These are phyloP conservation scores for Mimosa pudica DNA, from an alignment of 306 rosid genomes.

Conservation along the genomic window DNA sequence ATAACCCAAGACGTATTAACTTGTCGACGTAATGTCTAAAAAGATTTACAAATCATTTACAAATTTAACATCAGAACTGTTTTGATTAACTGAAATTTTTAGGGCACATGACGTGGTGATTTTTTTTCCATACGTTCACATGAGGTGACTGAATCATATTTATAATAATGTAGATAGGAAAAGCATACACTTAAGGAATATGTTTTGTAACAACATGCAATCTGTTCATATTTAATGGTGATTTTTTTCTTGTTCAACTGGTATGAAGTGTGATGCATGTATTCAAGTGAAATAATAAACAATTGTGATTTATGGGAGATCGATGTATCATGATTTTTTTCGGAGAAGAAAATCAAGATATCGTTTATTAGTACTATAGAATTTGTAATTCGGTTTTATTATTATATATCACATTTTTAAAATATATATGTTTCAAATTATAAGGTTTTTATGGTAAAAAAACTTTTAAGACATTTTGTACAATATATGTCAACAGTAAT, in stretches of 20 bases:
- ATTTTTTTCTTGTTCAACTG: neutral
- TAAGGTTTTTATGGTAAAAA: neutral
- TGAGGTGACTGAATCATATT: neutral
- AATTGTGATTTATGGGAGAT: neutral
- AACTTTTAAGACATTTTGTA: neutral
- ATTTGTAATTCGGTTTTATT: neutral
- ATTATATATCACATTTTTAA: too few relatives aligned
- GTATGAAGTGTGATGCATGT: neutral
- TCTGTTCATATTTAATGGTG: neutral
- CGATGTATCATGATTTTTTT: too few relatives aligned
- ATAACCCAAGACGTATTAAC: too few relatives aligned
- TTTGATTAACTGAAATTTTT: neutral
- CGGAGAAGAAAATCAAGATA: too few relatives aligned
- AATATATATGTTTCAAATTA: neutral
- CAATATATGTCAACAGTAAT: neutral
- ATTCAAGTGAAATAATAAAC: neutral
- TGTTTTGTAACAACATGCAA: neutral
- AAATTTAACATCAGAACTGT: too few relatives aligned
- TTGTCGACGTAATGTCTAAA: too few relatives aligned
- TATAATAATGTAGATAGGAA: neutral
- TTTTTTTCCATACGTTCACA: neutral
- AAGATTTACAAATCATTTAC: too few relatives aligned
- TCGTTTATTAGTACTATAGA: neutral
- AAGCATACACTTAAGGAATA: neutral
- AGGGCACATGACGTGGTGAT: too few relatives aligned